Conservation (phyloP, 129 eudicot genomes). For the Apium graveolens region DNA sequence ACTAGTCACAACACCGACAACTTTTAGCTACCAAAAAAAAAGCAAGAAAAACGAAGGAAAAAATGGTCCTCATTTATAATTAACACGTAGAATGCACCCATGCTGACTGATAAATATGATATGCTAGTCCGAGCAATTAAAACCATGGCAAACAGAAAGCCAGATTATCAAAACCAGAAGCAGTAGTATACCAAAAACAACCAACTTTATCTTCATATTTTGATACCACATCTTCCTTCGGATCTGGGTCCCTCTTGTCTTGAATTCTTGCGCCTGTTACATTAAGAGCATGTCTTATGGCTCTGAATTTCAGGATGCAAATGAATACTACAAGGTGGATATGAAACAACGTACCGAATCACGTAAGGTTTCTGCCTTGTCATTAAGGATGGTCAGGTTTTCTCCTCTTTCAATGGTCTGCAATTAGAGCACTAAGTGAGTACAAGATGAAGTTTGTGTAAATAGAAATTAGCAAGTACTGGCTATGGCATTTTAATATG, state of each 20-base stretch:
- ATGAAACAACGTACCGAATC: constrained; percentile 40
- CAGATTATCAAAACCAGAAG: constrained; percentile 63
- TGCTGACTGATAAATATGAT: neutral
- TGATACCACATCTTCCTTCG: constrained; percentile 87
- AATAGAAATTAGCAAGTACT: neutral
- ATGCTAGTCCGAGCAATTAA: constrained; percentile 61
- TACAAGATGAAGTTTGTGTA: too few relatives aligned
- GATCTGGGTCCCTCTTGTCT: constrained; percentile 52
- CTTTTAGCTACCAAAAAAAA: neutral
- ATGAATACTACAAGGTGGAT: constrained; percentile 1
- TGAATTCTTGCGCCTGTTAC: constrained; percentile 57
- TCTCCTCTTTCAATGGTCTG: constrained; percentile 81
- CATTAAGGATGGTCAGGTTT: constrained; percentile 38
- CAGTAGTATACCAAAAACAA: constrained; percentile 68
- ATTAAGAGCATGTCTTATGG: neutral
- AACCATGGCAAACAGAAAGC: constrained; percentile 82
- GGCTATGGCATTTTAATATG: neutral
- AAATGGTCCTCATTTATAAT: neutral
- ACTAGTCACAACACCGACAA: neutral
- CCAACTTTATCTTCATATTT: constrained; percentile 85
- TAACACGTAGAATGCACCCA: neutral
- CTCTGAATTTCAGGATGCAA: neutral
- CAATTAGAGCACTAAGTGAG: neutral
- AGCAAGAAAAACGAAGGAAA: neutral
- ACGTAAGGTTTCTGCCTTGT: constrained; percentile 70